Evolutionary conservation across 257 asterid species (phyloP).

Genomic region (Solanum microdontum): DNA sequence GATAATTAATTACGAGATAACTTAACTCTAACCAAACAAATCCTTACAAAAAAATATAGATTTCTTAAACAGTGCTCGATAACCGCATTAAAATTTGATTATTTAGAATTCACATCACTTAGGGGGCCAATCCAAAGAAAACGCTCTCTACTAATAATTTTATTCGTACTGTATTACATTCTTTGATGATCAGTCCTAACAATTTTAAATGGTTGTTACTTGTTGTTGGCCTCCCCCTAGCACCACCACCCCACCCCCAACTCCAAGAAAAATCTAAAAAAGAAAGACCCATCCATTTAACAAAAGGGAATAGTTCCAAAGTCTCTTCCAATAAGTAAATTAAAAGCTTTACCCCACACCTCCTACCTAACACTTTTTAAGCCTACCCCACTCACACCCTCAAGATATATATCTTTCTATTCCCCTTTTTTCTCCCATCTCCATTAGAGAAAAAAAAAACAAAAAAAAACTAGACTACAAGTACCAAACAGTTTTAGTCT

Average conservation of each 20-base stretch:
- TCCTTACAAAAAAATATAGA: too few species aligned
- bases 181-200: not conserved
- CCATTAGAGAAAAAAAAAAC: not conserved
- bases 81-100: accelerated
- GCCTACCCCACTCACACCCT: not conserved
- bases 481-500: constrained; percentile 3
- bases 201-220: not conserved
- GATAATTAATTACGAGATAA: not conserved
- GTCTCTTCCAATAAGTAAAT: constrained; percentile 2
- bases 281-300: constrained; percentile 7
- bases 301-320: constrained; percentile 12
- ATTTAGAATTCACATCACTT: too few species aligned
- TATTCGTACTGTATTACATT: too few species aligned
- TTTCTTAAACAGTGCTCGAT: accelerated
- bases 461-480: too few species aligned
- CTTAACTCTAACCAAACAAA: not conserved
- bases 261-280: not conserved
- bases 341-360: not conserved
- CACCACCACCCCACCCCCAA: not conserved
- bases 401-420: not conserved
- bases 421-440: not conserved
- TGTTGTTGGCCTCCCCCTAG: not conserved
- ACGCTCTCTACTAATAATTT: too few species aligned
- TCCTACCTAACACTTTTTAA: not conserved
- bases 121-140: too few species aligned